phyloP scores from a whole-genome alignment of 176 grass and related monocot genomes.

The Saccharum officinarum region DNA sequence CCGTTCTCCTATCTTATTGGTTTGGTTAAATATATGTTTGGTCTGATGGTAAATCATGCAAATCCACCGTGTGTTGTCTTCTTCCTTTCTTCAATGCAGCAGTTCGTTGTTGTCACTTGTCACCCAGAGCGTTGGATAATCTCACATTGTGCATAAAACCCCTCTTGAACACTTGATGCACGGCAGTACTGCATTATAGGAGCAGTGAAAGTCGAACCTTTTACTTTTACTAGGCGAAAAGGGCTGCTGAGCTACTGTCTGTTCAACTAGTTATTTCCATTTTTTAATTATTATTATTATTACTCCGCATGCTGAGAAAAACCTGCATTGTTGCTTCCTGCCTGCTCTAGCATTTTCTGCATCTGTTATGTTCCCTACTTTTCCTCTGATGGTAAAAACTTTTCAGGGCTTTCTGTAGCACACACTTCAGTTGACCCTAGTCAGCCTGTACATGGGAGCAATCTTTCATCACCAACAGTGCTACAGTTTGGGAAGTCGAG shows the following conservation, averaged over 20 bases:
- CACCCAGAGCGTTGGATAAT: neutral
- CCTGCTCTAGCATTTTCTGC: neutral
- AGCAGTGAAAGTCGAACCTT: neutral
- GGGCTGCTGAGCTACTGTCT: neutral
- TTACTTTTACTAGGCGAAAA: neutral
- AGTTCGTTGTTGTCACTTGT: neutral
- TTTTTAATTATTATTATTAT: neutral
- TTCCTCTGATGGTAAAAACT: neutral
- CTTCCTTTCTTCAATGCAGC: neutral
- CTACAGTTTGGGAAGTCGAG: conserved; percentile 34
- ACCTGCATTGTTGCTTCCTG: neutral
- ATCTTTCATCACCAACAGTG: conserved; percentile 15
- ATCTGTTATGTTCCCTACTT: neutral
- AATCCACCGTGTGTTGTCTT: neutral
- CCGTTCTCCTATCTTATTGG: neutral
- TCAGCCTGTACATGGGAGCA: conserved; percentile 11
- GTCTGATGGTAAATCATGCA: neutral
- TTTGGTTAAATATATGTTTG: neutral
- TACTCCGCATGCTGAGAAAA: neutral
- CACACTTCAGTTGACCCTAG: conserved; percentile 59
- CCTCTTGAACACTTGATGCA: neutral
- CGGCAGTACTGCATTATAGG: neutral
- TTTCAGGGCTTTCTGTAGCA: conserved; percentile 48
- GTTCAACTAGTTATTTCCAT: neutral
- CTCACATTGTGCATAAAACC: neutral